Percentiles rank a stretch among this genome's conserved stretches.
Evolutionary conservation across 371 early-diverging fungal genomes (phyloP).

Genomic region (Homolaphlyctis polyrhiza): DNA sequence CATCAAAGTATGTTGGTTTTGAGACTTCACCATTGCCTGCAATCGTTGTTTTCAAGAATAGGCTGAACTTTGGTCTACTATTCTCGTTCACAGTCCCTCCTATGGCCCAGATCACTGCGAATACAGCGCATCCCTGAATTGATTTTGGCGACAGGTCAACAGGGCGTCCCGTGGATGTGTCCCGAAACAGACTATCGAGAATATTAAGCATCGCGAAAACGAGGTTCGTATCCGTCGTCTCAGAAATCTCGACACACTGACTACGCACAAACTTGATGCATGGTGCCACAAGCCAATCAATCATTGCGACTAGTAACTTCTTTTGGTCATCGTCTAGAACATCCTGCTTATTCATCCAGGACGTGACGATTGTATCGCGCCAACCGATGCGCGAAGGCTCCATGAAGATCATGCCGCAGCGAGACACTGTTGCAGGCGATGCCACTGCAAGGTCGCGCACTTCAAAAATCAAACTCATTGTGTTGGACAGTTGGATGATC

Average conservation of each 20-base stretch:
- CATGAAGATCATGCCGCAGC: constrained; percentile 57
- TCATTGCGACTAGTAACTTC: constrained; percentile 17
- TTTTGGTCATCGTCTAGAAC: constrained; percentile 25
- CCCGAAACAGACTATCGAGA: constrained; percentile 38
- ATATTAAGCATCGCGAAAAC: constrained; percentile 36
- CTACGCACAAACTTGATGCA: constrained; percentile 31
- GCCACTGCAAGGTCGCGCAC: constrained; percentile 46
- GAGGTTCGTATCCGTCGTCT: constrained; percentile 39
- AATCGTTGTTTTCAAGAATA: constrained; percentile 18
- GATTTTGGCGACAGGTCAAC: constrained; percentile 16
- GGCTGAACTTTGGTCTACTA: constrained; percentile 33
- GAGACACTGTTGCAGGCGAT: constrained; percentile 55
- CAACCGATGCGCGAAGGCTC: constrained; percentile 44
- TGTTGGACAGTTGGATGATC: constrained; percentile 48
- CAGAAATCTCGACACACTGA: constrained; percentile 37
- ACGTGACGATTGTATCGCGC: constrained; percentile 40
- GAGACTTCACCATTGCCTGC: constrained; percentile 15
- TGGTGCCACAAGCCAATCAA: constrained; percentile 40
- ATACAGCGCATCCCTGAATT: constrained; percentile 35
- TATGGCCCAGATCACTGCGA: constrained; percentile 37
- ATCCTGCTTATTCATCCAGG: constrained; percentile 36
- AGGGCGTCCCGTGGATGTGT: constrained; percentile 17
- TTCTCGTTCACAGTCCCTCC: constrained; percentile 37
- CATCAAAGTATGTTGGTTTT: constrained; percentile 18
- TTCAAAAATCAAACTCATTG: constrained; percentile 56